Evolutionary conservation across 257 asterid species (phyloP).

Genomic region (Fraxinus excelsior): DNA sequence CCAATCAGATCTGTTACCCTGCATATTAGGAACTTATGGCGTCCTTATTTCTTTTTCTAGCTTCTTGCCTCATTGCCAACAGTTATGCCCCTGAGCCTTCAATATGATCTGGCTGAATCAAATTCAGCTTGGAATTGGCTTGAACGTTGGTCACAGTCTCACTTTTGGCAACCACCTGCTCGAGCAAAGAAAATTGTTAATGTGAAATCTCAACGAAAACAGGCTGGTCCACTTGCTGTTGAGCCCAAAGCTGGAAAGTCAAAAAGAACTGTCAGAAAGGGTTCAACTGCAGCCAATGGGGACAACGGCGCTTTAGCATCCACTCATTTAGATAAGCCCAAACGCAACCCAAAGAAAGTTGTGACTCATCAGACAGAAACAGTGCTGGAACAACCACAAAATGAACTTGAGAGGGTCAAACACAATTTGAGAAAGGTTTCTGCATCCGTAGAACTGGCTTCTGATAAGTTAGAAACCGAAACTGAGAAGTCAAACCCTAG

Average conservation of each 20-base stretch:
- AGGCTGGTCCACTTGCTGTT: slow-evolving; percentile 3
- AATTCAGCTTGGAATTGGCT: slow-evolving; percentile 65
- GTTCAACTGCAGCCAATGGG: slow-evolving; percentile 25
- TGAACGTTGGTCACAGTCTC: slow-evolving; percentile 56
- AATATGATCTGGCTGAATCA: slow-evolving; percentile 47
- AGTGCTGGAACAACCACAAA: slow-evolving; percentile 32
- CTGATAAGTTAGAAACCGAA: slow-evolving; percentile 27
- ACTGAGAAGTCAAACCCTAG: slow-evolving; percentile 26
- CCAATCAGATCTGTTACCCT: not conserved
- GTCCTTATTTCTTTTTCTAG: slow-evolving; percentile 36
- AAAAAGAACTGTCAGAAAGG: slow-evolving; percentile 30
- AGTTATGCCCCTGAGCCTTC: slow-evolving; percentile 47
- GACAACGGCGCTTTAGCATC: slow-evolving; percentile 22
- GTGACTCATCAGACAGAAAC: slow-evolving; percentile 26
- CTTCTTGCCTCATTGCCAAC: slow-evolving; percentile 46
- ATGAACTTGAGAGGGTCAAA: slow-evolving; percentile 40
- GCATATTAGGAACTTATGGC: not conserved
- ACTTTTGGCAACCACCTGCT: slow-evolving; percentile 39
- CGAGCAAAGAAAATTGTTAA: slow-evolving; percentile 23
- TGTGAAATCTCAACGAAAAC: slow-evolving; percentile 20
- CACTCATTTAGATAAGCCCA: slow-evolving; percentile 39
- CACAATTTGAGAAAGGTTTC: slow-evolving; percentile 35
- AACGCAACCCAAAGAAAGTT: slow-evolving; percentile 32
- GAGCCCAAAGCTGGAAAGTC: slow-evolving; percentile 31
- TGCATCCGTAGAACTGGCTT: slow-evolving; percentile 22